phyloP scores from a whole-genome alignment of 176 grass and related monocot genomes.

The Triticum urartu region DNA sequence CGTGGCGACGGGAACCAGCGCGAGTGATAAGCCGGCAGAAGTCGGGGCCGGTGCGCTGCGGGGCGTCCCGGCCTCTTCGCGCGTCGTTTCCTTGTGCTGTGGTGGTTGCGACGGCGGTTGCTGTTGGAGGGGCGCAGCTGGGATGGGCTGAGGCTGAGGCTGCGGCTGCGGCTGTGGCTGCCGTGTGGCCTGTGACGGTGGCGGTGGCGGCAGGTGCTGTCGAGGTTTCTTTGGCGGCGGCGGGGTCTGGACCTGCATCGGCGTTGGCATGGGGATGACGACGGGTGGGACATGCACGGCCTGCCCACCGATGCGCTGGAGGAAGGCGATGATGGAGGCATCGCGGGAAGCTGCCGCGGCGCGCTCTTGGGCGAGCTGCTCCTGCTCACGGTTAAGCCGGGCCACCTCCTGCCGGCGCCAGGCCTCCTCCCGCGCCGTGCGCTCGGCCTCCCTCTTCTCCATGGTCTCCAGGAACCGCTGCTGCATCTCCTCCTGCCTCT shows the following conservation, averaged over 20 bases:
- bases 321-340: constrained; percentile 69
- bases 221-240: constrained; percentile 30
- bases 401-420: constrained; percentile 93
- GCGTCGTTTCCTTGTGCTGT: constrained; percentile 22
- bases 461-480: constrained; percentile 79
- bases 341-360: constrained; percentile 73
- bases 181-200: background rate
- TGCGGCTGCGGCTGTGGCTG: constrained; percentile 13
- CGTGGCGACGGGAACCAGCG: constrained; percentile 17
- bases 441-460: constrained; percentile 79
- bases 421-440: constrained; percentile 78
- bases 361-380: constrained; percentile 77
- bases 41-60: constrained; percentile 15
- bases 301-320: constrained; percentile 77
- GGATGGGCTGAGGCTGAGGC: constrained; percentile 4
- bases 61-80: constrained; percentile 25
- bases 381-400: constrained; percentile 79
- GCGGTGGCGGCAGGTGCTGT: background rate
- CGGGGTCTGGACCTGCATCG: constrained; percentile 18
- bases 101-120: constrained; percentile 18
- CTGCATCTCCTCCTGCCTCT: constrained; percentile 85
- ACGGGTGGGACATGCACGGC: constrained; percentile 31
- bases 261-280: constrained; percentile 6
- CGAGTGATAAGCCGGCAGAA: constrained; percentile 32
- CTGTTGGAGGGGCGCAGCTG: constrained; percentile 46